Percentiles rank a stretch among this genome's conserved stretches.
These are phyloP conservation scores for Globisporangium emineosum DNA, from an alignment of 352 stramenopile genomes.

Conservation along the genomic window DNA sequence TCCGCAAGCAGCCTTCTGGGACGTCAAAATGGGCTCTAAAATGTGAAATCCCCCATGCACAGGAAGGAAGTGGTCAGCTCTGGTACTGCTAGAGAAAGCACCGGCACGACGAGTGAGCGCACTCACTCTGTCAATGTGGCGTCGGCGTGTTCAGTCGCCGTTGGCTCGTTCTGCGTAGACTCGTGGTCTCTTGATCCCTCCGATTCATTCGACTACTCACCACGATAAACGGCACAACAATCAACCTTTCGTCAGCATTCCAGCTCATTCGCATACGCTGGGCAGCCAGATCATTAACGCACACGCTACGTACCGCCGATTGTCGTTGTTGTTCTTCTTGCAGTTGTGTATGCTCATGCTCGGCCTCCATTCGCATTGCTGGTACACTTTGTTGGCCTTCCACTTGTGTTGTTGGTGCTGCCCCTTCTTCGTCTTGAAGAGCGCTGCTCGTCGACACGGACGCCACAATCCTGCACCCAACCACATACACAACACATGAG, in stretches of 20 bases:
- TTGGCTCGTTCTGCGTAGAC: background rate
- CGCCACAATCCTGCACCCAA: conserved; percentile 36
- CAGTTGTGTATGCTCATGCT: background rate
- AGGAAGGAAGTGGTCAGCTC: background rate
- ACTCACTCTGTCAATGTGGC: background rate
- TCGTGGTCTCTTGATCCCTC: background rate
- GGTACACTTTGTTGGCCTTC: background rate
- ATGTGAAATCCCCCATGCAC: background rate
- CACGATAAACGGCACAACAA: background rate
- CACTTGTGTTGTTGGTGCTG: background rate
- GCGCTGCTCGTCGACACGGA: conserved; percentile 23
- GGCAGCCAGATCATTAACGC: background rate
- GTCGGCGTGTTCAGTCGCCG: background rate
- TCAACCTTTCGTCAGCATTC: background rate
- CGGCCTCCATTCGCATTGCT: no score
- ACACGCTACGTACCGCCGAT: background rate
- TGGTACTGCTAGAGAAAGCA: no score
- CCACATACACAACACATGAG: conserved; percentile 2
- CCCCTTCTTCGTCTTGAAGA: background rate
- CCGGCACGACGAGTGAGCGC: background rate
- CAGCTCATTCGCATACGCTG: background rate
- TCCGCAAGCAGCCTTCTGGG: conserved; percentile 42
- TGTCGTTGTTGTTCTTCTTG: conserved; percentile 15
- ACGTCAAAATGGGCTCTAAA: conserved; percentile 11
- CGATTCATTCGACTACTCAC: background rate